These are phyloP conservation scores for Penicillium canescens DNA, from an alignment of 495 filamentous ascomycete species.

Conservation along the genomic window DNA sequence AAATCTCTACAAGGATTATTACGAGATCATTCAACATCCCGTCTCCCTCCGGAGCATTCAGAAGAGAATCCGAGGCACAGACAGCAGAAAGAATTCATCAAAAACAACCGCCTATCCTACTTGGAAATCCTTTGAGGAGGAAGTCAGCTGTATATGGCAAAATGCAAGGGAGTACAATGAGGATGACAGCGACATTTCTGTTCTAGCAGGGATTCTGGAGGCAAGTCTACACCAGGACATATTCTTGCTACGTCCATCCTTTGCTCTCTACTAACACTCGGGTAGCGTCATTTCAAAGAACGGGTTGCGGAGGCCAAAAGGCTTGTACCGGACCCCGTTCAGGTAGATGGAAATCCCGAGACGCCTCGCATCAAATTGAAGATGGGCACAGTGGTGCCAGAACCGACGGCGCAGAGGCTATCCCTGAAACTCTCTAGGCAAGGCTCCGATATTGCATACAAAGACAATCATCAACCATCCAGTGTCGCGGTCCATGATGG, in stretches of 20 bases:
- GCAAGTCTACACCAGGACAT: constrained; percentile 39
- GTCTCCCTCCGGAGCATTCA: constrained; percentile 69
- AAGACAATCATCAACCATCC: constrained; percentile 31
- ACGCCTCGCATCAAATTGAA: constrained; percentile 64
- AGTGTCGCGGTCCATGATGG: constrained; percentile 52
- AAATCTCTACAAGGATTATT: constrained; percentile 61
- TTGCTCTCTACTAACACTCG: constrained; percentile 23
- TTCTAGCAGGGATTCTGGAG: constrained; percentile 72
- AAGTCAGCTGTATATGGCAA: constrained; percentile 74
- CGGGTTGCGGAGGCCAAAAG: constrained; percentile 69
- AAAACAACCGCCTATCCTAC: constrained; percentile 70
- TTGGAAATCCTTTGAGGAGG: constrained; percentile 80
- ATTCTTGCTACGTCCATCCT: neutral
- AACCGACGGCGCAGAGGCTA: constrained; percentile 43
- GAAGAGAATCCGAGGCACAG: constrained; percentile 67
- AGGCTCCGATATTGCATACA: constrained; percentile 27
- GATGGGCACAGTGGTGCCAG: constrained; percentile 57
- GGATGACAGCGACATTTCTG: constrained; percentile 76
- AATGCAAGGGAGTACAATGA: constrained; percentile 90
- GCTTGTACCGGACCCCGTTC: constrained; percentile 60
- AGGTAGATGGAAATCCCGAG: constrained; percentile 55
- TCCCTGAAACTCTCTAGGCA: constrained; percentile 42
- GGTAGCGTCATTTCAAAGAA: constrained; percentile 61
- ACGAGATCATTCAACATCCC: constrained; percentile 70
- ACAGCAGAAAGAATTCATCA: constrained; percentile 62